Base-by-base conservation (phyloP, 306 rosid genomes). In the Arachis hypogaea region DNA sequence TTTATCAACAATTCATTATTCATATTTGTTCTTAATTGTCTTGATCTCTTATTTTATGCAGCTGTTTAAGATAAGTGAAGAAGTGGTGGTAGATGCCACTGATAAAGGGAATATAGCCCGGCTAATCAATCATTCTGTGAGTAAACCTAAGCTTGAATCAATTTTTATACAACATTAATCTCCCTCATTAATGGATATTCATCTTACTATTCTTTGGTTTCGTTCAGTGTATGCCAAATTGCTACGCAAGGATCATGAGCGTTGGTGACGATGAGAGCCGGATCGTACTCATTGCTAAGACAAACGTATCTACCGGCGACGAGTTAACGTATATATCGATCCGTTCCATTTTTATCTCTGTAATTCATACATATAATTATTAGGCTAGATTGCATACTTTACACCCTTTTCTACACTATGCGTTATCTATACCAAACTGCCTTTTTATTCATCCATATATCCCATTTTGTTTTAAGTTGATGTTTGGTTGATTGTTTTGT, bases 171-270 rank as follows among this genome's bases (percentile, higher is more conserved):
- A n/a, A 18, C 43, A 12, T 14, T 66, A 9, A 63, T 69, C 57
- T 69, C n/a, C 56, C 11, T 12, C 47, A 10, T 40, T 46, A 50
- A 33, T 14, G 62, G 16, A 12, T 75, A 46, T 22, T 56, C 14
- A 10, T 66, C 77, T 78, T 46, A 81, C 74, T 45, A 3, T 59
- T 77, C 55, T 77, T 58, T 66, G 61, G 56, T 61, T 16, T 16
- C 16, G 16, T 16, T 70, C 59, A 95, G 99, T 95, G 99, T 67
- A 86, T 90, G 96, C 99, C 97, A 67, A 95, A 95, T 88, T 92
- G 99, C 88, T 95, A 95, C 65, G 99, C 99, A 65, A 92, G 99
- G 82, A 95, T 95, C 83, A 95, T 95, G 99, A 90, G 99, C 71
- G 99, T 95, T 57, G 99, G 99, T 33, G 93, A 85, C 14, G 98